Base-by-base conservation (phyloP, 495 filamentous ascomycete species). In the Parachaetomium inaequale region DNA sequence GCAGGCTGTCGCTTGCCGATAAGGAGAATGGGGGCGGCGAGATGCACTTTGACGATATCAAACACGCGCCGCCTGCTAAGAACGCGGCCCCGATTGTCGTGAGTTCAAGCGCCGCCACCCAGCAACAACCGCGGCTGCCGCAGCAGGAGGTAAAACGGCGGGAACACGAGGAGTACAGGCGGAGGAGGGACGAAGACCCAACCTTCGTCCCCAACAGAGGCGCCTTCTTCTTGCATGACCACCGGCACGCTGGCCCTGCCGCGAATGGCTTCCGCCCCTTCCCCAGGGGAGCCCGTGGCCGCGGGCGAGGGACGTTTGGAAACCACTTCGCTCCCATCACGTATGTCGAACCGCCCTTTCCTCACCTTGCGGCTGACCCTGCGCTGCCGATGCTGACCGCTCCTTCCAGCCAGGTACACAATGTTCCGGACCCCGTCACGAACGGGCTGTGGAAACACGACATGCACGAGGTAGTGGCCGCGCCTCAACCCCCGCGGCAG, bases 181-280 rank as follows among this genome's bases (percentile, higher is more conserved):
- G 90, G 76, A 88, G 88, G 72, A 84, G 90, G 64, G 92, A 93
- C 69, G 87, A 89, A 63, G 91, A 97, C 76, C 94, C 94, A 46
- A 87, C 93, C 32, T 96, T 96, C 74, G 92, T 98, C 36, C 94
- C 94, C 56, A 98, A 95, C 68, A 83, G 95, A 54, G 94, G 94
- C 26, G 88, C 87, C 56, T 98, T 98, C 80, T 98, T 97, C 79
- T 87, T 98, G 80, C 94, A 98, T 74, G 94, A 98, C 72, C 92
- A 96, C 66, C 84, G 93, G 62, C 85, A 90, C 55, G 81, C 84
- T 34, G 88, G 88, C 36, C 81, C 88, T 23, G 87, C 86, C 53
- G 81, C 86, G 28, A 94, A 93, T 70, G 88, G 87, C 42, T 90
- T 90, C 64, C 80, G 88, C 53, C 87, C 87, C 46, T 91, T 86